Evolutionary conservation across 805 yeast species (phyloP).

Genomic region (Cyberlindnera maritima): DNA sequence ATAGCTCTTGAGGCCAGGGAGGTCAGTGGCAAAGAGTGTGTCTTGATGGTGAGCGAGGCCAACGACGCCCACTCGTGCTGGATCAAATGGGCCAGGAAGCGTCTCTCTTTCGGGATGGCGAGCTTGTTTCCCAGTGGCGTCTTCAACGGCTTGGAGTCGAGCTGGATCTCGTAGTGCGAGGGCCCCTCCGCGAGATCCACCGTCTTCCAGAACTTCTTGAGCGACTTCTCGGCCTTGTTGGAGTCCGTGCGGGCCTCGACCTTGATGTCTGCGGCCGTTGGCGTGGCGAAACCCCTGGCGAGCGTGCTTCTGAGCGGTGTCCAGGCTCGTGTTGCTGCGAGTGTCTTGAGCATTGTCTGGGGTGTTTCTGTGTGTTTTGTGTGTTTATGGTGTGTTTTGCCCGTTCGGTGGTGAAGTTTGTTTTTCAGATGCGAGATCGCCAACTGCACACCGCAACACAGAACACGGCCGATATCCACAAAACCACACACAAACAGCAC

Average conservation of each 20-base stretch:
- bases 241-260: constrained; percentile 41
- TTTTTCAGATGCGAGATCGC: too few species aligned
- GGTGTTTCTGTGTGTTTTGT: not conserved
- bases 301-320: not conserved
- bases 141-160: constrained; percentile 74
- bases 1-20: constrained; percentile 84
- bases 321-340: not conserved
- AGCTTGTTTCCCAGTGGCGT: constrained; percentile 81
- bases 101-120: constrained; percentile 56
- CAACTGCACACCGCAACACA: too few species aligned
- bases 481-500: too few species aligned
- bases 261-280: not conserved
- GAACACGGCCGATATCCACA: too few species aligned
- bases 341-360: not conserved
- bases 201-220: constrained; percentile 78
- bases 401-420: too few species aligned
- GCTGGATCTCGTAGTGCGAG: constrained; percentile 47
- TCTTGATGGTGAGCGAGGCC: constrained; percentile 63
- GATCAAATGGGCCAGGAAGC: constrained; percentile 67
- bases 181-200: constrained; percentile 42
- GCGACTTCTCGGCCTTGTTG: constrained; percentile 65
- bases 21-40: constrained; percentile 82
- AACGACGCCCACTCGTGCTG: constrained; percentile 86
- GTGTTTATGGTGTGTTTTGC: too few species aligned
- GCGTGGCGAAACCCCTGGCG: constrained; percentile 4